These are phyloP conservation scores for Astrocystis sublimbata DNA, from an alignment of 495 filamentous ascomycete genomes.

Conservation along the genomic window DNA sequence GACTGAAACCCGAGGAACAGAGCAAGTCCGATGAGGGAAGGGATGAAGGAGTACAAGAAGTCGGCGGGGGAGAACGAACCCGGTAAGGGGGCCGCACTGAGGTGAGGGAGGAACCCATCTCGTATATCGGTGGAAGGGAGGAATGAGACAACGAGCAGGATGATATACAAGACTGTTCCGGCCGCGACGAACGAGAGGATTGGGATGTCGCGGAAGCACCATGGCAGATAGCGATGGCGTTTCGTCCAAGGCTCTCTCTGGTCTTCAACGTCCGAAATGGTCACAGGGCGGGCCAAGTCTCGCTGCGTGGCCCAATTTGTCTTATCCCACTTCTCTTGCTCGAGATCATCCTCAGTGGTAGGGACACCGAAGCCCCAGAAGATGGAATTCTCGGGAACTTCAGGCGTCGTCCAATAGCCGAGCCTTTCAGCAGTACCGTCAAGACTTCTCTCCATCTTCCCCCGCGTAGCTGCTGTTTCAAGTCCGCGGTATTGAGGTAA, in stretches of 20 bases:
- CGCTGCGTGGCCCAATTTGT: constrained; percentile 23
- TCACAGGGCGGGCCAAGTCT: constrained; percentile 19
- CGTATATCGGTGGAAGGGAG: constrained; percentile 61
- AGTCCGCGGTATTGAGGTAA: constrained; percentile 60
- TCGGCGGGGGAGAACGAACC: constrained; percentile 79
- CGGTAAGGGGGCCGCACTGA: constrained; percentile 59
- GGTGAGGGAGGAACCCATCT: constrained; percentile 67
- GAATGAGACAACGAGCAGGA: constrained; percentile 76
- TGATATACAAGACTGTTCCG: constrained; percentile 64
- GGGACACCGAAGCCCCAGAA: constrained; percentile 47
- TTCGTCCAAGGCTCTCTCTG: constrained; percentile 25
- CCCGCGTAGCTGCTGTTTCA: constrained; percentile 59
- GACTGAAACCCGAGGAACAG: constrained; percentile 77
- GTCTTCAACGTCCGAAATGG: constrained; percentile 20
- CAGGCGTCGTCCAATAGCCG: constrained; percentile 70
- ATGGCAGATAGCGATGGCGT: constrained; percentile 71
- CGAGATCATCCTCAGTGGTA: constrained; percentile 33
- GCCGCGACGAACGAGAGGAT: constrained; percentile 65
- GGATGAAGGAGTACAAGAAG: constrained; percentile 86
- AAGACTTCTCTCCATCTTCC: constrained; percentile 49
- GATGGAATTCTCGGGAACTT: constrained; percentile 31
- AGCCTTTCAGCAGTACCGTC: constrained; percentile 61
- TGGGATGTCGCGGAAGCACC: constrained; percentile 67
- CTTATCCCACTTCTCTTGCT: constrained; percentile 27
- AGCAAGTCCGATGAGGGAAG: constrained; percentile 70